Evolutionary conservation across 441 rosid species (phyloP).

Genomic region (Erysimum pusillum): DNA sequence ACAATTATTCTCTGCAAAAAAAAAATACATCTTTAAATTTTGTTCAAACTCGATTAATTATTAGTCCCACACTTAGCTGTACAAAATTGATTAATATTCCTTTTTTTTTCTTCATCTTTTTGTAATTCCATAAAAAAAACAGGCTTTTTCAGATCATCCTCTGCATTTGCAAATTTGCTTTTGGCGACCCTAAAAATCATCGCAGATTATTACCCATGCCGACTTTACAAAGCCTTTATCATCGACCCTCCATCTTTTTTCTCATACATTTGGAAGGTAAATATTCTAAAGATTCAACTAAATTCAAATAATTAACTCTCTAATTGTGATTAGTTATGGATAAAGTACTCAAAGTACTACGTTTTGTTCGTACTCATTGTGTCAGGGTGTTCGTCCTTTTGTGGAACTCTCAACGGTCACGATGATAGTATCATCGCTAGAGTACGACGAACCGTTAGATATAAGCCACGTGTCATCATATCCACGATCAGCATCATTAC

Average conservation of each 20-base stretch:
- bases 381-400: constrained; percentile 91
- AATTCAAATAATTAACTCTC: neutral
- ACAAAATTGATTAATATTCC: constrained; percentile 37
- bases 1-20: constrained; percentile 42
- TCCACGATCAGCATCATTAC: constrained; percentile 77
- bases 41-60: constrained; percentile 15
- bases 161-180: constrained; percentile 80
- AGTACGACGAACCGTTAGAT: constrained; percentile 73
- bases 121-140: constrained; percentile 41
- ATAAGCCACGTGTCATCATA: constrained; percentile 69
- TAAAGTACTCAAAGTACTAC: constrained; percentile 11
- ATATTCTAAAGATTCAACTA: neutral
- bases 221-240: constrained; percentile 82
- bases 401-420: constrained; percentile 80
- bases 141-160: constrained; percentile 96
- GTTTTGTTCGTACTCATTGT: neutral
- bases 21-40: constrained; percentile 19
- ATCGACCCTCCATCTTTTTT: constrained; percentile 94
- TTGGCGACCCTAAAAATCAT: constrained; percentile 80
- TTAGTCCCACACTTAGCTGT: constrained; percentile 13
- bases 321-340: neutral
- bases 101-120: neutral
- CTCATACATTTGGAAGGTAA: constrained; percentile 93
- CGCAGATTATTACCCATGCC: constrained; percentile 83
- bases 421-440: constrained; percentile 70